These are phyloP conservation scores for Crucibulum laeve DNA, from an alignment of 768 basidiomycete genomes.

Conservation along the genomic window DNA sequence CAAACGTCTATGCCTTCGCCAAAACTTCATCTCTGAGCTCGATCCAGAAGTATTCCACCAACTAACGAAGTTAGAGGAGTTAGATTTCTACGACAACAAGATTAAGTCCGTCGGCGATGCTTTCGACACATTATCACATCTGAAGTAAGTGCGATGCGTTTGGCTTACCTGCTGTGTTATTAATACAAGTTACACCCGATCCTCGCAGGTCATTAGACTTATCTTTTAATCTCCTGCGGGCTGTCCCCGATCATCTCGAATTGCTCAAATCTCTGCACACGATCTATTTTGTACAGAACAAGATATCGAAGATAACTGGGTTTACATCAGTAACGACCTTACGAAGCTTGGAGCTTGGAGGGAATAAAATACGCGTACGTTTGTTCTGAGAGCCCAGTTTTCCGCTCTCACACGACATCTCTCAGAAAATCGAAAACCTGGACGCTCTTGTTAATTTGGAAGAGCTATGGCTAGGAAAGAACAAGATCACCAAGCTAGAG, in stretches of 20 bases:
- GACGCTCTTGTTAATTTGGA: slow-evolving; percentile 78
- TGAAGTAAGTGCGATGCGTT: slow-evolving; percentile 43
- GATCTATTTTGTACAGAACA: slow-evolving; percentile 95
- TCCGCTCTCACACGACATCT: not conserved
- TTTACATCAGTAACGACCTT: slow-evolving; percentile 54
- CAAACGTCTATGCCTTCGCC: slow-evolving; percentile 76
- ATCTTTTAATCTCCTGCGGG: slow-evolving; percentile 88
- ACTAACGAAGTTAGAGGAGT: slow-evolving; percentile 72
- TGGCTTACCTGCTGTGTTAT: not conserved
- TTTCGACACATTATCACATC: slow-evolving; percentile 47
- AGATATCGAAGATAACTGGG: slow-evolving; percentile 75
- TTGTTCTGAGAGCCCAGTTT: not conserved
- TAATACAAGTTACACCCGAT: not conserved
- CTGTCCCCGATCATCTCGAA: slow-evolving; percentile 59
- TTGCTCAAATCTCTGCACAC: slow-evolving; percentile 62
- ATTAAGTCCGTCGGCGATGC: slow-evolving; percentile 71
- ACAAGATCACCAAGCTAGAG: slow-evolving; percentile 89
- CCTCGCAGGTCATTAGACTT: slow-evolving; percentile 72
- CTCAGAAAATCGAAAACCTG: slow-evolving; percentile 82
- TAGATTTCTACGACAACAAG: slow-evolving; percentile 97
- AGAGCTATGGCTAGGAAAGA: slow-evolving; percentile 97
- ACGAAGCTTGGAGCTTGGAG: slow-evolving; percentile 87
- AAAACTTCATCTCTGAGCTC: slow-evolving; percentile 74
- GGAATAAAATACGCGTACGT: slow-evolving; percentile 85
- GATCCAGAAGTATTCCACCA: slow-evolving; percentile 68